These are phyloP conservation scores for Sicyos baderoa DNA, from an alignment of 306 rosid genomes.

Conservation along the genomic window DNA sequence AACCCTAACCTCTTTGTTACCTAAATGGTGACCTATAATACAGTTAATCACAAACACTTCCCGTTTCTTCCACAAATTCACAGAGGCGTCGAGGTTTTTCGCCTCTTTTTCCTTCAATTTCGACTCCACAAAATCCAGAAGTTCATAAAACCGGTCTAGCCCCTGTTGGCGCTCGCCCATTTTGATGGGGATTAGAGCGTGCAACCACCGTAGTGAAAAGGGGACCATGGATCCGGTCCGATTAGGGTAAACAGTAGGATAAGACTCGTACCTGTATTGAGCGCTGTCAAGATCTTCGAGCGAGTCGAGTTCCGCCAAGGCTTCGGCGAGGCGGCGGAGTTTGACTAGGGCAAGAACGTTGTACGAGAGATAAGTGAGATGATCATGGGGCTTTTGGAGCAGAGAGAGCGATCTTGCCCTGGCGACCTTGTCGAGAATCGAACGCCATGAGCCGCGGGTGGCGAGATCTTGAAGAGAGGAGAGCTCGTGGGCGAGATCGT, in stretches of 20 bases:
- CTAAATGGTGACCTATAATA: constrained; percentile 64
- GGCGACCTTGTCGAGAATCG: constrained; percentile 71
- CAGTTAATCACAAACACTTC: constrained; percentile 63
- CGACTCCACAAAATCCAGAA: constrained; percentile 53
- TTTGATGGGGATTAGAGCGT: constrained; percentile 60
- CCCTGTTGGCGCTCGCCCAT: constrained; percentile 70
- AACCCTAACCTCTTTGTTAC: constrained; percentile 51
- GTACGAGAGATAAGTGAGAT: constrained; percentile 67
- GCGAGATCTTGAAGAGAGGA: constrained; percentile 67
- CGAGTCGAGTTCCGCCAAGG: constrained; percentile 65
- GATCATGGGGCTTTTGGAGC: constrained; percentile 80
- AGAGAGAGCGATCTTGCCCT: constrained; percentile 67
- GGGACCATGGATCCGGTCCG: constrained; percentile 87
- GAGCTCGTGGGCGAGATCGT: constrained; percentile 58
- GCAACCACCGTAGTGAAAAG: constrained; percentile 78
- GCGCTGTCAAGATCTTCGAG: constrained; percentile 60
- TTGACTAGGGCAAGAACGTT: constrained; percentile 73
- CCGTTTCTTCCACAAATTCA: constrained; percentile 48
- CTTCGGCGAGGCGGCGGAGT: constrained; percentile 78
- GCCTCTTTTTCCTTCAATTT: constrained; percentile 30
- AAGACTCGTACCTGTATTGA: constrained; percentile 56
- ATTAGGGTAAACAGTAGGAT: constrained; percentile 49
- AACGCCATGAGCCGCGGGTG: constrained; percentile 80
- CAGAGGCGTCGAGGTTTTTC: constrained; percentile 23
- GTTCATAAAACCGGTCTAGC: constrained; percentile 53